A percentile compares a stretch with the other conserved stretches of the same genome.
Evolutionary conservation across 2,329 filamentous ascomycete species (phyloP).

Genomic region (Alternaria dauci): DNA sequence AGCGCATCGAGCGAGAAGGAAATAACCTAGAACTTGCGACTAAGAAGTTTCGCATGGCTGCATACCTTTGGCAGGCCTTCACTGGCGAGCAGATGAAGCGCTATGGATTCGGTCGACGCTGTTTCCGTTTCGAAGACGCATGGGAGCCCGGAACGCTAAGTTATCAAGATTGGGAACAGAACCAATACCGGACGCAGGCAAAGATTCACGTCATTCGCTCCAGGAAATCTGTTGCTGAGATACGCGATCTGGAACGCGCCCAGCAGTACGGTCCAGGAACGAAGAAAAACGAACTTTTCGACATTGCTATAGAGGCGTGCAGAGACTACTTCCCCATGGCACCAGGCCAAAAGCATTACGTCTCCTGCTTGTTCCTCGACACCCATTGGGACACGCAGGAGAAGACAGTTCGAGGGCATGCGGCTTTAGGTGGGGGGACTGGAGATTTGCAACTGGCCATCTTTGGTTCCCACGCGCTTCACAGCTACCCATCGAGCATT

Average conservation of each 20-base stretch:
- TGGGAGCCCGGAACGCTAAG: conserved; percentile 88
- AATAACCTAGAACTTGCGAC: conserved; percentile 82
- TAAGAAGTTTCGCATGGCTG: conserved; percentile 91
- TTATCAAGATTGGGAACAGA: conserved; percentile 73
- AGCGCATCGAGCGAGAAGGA: conserved; percentile 78
- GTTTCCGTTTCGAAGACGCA: conserved; percentile 92
- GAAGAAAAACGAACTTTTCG: conserved; percentile 76
- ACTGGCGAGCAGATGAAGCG: conserved; percentile 96
- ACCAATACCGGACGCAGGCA: conserved; percentile 86
- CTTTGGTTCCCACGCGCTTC: conserved; percentile 90
- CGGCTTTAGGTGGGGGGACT: conserved; percentile 78
- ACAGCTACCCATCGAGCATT: conserved; percentile 87
- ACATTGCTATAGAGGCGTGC: conserved; percentile 79
- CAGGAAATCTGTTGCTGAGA: conserved; percentile 83
- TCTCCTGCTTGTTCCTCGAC: conserved; percentile 86
- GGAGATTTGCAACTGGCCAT: conserved; percentile 84
- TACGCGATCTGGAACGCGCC: conserved; percentile 78
- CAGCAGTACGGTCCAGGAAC: conserved; percentile 77
- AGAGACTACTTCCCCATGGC: conserved; percentile 76
- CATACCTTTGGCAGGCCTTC: conserved; percentile 96
- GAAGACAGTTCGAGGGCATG: conserved; percentile 79
- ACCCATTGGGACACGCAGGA: conserved; percentile 81
- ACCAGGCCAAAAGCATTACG: conserved; percentile 84
- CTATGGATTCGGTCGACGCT: conserved; percentile 83
- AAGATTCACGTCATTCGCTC: conserved; percentile 86